Evolutionary conservation across 768 basidiomycete genomes (phyloP).

Genomic region (Butyriboletus loyo): DNA sequence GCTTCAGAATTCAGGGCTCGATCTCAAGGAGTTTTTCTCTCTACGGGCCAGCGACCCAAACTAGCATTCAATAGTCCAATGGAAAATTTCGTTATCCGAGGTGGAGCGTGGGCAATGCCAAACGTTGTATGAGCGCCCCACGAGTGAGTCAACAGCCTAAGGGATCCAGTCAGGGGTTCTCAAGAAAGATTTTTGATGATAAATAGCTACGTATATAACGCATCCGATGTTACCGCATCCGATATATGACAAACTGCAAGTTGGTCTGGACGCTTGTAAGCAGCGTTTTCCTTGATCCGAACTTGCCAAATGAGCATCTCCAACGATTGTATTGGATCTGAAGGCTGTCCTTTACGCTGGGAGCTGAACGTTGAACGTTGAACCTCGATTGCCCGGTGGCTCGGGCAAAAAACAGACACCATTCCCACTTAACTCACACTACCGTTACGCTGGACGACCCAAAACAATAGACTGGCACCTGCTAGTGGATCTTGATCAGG

Average conservation of each 20-base stretch:
- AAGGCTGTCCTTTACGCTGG: not conserved
- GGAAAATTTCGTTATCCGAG: not conserved
- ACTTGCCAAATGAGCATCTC: not conserved
- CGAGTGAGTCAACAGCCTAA: slow-evolving; percentile 24
- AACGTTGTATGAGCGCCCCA: slow-evolving; percentile 1
- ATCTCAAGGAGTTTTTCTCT: not conserved
- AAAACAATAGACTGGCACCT: not conserved
- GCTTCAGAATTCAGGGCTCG: not conserved
- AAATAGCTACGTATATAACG: slow-evolving; percentile 22
- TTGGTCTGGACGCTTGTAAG: slow-evolving; percentile 1
- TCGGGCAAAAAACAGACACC: not conserved
- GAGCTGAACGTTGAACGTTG: too few species aligned
- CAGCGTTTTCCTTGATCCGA: not conserved
- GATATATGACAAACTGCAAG: slow-evolving; percentile 5
- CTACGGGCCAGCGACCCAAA: not conserved
- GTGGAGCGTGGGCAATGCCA: not conserved
- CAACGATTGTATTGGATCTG: slow-evolving; percentile 1
- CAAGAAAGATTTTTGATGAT: slow-evolving; percentile 20
- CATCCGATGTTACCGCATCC: slow-evolving; percentile 11
- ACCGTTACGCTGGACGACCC: slow-evolving; percentile 13
- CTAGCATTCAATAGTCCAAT: not conserved
- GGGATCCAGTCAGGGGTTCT: slow-evolving; percentile 15
- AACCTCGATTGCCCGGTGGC: not conserved
- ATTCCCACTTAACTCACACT: slow-evolving; percentile 13
- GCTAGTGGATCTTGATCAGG: slow-evolving; percentile 15